These are phyloP conservation scores for Fusarium continuum DNA, from an alignment of 2,329 filamentous ascomycete genomes.

Conservation along the genomic window DNA sequence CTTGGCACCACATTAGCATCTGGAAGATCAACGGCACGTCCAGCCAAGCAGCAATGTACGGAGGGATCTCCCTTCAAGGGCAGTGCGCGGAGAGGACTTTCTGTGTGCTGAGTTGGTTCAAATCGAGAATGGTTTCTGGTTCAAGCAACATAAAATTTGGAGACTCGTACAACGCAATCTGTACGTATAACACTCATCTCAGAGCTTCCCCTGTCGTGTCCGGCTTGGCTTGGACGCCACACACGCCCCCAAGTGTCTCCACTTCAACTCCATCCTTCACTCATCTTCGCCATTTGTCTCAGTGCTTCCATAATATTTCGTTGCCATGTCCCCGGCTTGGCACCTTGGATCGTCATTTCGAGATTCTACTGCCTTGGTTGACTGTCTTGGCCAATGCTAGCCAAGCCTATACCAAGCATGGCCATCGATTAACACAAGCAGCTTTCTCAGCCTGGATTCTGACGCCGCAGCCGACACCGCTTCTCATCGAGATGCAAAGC, in stretches of 20 bases:
- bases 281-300: not conserved
- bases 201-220: slow-evolving; percentile 11
- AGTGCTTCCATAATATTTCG: slow-evolving; percentile 14
- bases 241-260: slow-evolving; percentile 16
- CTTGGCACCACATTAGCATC: not conserved
- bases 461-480: not conserved
- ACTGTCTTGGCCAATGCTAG: slow-evolving; percentile 26
- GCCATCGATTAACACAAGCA: not conserved
- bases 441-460: slow-evolving; percentile 19
- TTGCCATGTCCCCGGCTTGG: slow-evolving; percentile 40
- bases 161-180: not conserved
- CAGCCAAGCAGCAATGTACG: not conserved
- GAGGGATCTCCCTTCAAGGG: not conserved
- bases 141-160: not conserved
- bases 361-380: slow-evolving; percentile 30
- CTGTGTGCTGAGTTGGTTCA: not conserved
- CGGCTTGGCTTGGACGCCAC: slow-evolving; percentile 22
- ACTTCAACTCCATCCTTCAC: slow-evolving; percentile 13
- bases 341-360: slow-evolving; percentile 22
- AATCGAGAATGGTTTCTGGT: not conserved
- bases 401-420: slow-evolving; percentile 23
- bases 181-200: not conserved
- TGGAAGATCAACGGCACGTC: not conserved
- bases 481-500: slow-evolving; percentile 28
- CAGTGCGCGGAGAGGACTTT: not conserved